A percentile compares a stretch with the other conserved stretches of the same genome.
Conservation (phyloP, 768 basidiomycete genomes). For the Kwoniella sp. region DNA sequence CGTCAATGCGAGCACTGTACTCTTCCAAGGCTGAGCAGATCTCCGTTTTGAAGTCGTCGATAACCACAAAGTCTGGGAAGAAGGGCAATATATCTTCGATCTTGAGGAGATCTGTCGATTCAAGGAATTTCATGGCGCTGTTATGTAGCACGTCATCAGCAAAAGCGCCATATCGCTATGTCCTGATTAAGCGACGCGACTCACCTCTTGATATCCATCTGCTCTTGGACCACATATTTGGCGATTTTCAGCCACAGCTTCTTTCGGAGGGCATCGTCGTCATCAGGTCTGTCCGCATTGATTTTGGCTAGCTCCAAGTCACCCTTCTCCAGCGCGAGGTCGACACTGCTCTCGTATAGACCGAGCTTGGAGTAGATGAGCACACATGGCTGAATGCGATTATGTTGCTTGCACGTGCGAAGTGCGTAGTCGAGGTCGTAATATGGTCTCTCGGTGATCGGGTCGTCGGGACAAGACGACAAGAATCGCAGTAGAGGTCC, state of each 20-base stretch:
- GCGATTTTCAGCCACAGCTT: conserved; percentile 98
- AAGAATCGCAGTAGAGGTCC: conserved; percentile 70
- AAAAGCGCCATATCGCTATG: not conserved
- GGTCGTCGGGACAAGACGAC: conserved; percentile 75
- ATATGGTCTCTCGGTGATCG: conserved; percentile 80
- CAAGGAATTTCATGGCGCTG: conserved; percentile 96
- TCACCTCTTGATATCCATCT: conserved; percentile 96
- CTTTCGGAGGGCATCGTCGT: conserved; percentile 81
- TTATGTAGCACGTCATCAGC: not conserved
- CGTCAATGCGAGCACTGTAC: conserved; percentile 87
- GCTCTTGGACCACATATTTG: conserved; percentile 96
- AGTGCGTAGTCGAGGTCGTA: conserved; percentile 97
- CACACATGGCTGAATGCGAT: conserved; percentile 83
- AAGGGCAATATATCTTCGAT: conserved; percentile 99
- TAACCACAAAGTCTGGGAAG: conserved; percentile 99
- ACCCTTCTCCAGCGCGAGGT: conserved; percentile 88
- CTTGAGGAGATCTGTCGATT: conserved; percentile 90
- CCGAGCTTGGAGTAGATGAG: conserved; percentile 98
- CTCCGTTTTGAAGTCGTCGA: conserved; percentile 99
- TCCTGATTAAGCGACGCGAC: conserved; percentile 54
- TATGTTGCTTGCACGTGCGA: conserved; percentile 80
- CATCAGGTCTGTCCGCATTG: conserved; percentile 92
- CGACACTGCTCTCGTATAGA: conserved; percentile 92
- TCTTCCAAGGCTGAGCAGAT: conserved; percentile 94
- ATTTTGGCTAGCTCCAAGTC: conserved; percentile 93